Evolutionary conservation across 164 flowering plant genomes (phyloP).

Genomic region (Sedum album): DNA sequence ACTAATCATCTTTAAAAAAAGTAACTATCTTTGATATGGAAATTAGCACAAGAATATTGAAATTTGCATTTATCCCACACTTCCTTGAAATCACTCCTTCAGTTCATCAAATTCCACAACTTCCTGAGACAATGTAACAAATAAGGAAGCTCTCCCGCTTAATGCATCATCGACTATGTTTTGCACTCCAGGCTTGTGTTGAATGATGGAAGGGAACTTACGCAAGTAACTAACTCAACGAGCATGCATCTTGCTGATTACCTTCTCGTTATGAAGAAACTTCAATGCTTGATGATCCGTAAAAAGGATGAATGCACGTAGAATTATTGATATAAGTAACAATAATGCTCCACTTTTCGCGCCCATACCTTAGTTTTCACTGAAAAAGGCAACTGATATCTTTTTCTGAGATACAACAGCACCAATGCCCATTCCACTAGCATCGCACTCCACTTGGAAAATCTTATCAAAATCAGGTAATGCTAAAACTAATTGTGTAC

Average conservation of each 20-base stretch:
- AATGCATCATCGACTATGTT: not conserved
- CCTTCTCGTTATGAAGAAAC: too few species aligned
- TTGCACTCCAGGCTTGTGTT: not conserved
- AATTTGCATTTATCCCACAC: not conserved
- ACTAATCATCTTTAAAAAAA: not conserved
- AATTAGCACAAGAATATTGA: not conserved
- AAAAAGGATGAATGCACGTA: not conserved
- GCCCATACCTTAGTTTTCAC: not conserved
- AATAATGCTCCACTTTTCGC: not conserved
- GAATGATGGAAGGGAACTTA: not conserved
- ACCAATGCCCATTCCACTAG: not conserved
- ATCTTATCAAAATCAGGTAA: not conserved
- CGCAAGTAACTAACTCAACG: not conserved
- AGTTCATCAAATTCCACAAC: not conserved
- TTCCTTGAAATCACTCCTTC: not conserved
- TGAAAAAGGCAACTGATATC: not conserved
- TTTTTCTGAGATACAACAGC: not conserved
- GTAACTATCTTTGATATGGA: not conserved
- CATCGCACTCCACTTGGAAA: not conserved
- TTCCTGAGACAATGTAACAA: not conserved
- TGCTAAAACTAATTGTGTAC: not conserved
- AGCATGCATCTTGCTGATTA: not conserved
- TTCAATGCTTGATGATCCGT: not conserved
- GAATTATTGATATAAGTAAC: not conserved
- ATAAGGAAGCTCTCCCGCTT: not conserved